Evolutionary conservation across 1,284 basidiomycete species (phyloP).

Genomic region (Leccinum insigne): DNA sequence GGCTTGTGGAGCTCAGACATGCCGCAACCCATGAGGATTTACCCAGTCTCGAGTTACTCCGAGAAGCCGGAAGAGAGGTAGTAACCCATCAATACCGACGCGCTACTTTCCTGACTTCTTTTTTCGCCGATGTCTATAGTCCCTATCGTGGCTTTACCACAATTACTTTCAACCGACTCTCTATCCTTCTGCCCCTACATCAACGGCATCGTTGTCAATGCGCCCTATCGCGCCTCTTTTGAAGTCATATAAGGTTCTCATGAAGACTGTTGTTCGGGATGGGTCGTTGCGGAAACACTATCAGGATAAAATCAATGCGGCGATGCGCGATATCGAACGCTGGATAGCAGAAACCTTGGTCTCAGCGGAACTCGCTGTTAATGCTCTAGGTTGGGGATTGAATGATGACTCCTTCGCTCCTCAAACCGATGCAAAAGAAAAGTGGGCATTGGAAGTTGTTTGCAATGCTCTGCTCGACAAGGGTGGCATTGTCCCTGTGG

Average conservation of each 20-base stretch:
- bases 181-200: constrained; percentile 49
- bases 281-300: constrained; percentile 55
- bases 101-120: constrained; percentile 10
- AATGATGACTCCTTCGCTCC: constrained; percentile 33
- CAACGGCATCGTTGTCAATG: constrained; percentile 35
- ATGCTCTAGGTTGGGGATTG: constrained; percentile 48
- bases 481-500: constrained; percentile 74
- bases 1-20: constrained; percentile 95
- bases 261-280: constrained; percentile 63
- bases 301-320: constrained; percentile 47
- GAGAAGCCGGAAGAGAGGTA: constrained; percentile 76
- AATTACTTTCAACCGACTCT: constrained; percentile 79
- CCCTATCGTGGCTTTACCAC: constrained; percentile 76
- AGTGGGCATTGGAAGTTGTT: constrained; percentile 71
- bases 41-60: constrained; percentile 80
- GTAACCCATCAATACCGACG: background rate
- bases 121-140: constrained; percentile 40
- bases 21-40: constrained; percentile 96
- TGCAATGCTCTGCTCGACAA: constrained; percentile 62
- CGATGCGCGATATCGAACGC: constrained; percentile 60
- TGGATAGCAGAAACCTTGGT: constrained; percentile 77
- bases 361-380: constrained; percentile 46
- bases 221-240: constrained; percentile 60
- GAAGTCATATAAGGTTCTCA: constrained; percentile 65
- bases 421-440: constrained; percentile 46